A percentile compares a stretch with the other conserved stretches of the same genome.
Evolutionary conservation across 148 eudicot species (phyloP).

Genomic region (Drosera capensis): DNA sequence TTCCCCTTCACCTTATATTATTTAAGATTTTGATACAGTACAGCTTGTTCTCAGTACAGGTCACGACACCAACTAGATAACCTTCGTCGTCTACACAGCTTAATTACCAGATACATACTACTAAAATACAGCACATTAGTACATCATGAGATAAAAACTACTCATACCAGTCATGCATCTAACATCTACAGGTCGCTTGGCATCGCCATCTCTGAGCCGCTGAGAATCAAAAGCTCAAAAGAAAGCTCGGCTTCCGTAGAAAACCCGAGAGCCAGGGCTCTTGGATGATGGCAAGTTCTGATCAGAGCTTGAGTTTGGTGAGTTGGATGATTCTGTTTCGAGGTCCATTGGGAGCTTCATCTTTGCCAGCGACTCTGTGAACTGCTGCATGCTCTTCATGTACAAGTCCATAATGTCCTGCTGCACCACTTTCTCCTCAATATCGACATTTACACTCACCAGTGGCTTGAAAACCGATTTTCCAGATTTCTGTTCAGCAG

Average conservation of each 20-base stretch:
- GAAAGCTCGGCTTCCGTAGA: constrained; percentile 97
- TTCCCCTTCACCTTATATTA: no score
- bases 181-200: constrained; percentile 53
- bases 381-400: constrained; percentile 99
- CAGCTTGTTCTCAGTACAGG: no score
- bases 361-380: constrained; percentile 78
- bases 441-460: constrained; percentile 38
- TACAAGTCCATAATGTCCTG: constrained; percentile 96
- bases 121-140: constrained; percentile 17
- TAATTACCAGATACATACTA: constrained; percentile 14
- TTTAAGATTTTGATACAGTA: no score
- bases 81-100: no score
- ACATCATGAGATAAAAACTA: constrained; percentile 19
- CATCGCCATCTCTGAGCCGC: constrained; percentile 7
- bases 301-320: constrained; percentile 57
- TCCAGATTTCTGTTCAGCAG: no score
- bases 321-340: constrained; percentile 41
- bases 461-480: constrained; percentile 30
- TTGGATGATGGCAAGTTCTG: constrained; percentile 43
- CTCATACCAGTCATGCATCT: constrained; percentile 30
- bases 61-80: no score
- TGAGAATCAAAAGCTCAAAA: constrained; percentile 33
- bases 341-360: constrained; percentile 96
- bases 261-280: constrained; percentile 57
- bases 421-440: constrained; percentile 68